phyloP scores from a whole-genome alignment of 257 asterid genomes.

The Jasminum sambac region DNA sequence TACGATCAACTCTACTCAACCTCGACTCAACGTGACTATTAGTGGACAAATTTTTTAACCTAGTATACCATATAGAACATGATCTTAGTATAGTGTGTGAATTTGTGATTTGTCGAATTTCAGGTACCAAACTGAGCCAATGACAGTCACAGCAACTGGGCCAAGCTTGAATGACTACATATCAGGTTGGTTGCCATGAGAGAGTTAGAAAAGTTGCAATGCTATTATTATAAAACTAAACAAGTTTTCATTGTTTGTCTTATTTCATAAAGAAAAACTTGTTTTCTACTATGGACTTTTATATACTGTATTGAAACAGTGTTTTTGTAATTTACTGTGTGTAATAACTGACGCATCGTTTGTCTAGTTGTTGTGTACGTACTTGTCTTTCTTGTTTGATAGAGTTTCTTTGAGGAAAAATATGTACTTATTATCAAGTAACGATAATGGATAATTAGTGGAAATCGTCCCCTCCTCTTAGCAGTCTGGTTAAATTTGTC shows the following conservation, averaged over 20 bases:
- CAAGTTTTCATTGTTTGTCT: slow-evolving; percentile 16
- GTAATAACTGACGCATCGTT: neutral
- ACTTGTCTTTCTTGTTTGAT: no score
- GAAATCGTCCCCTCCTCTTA: no score
- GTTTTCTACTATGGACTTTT: slow-evolving; percentile 24
- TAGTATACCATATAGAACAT: neutral
- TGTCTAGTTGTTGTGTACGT: neutral
- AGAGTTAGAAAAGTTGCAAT: neutral
- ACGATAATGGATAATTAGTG: no score
- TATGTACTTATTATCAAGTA: no score
- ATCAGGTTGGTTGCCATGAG: slow-evolving; percentile 82
- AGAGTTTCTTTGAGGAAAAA: no score
- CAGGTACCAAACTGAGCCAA: slow-evolving; percentile 78
- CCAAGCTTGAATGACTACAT: slow-evolving; percentile 92
- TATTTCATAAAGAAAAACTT: slow-evolving; percentile 25
- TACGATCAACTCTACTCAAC: slow-evolving; percentile 10
- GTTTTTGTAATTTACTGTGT: neutral
- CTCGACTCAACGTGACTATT: neutral
- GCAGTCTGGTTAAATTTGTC: no score
- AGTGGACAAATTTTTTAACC: neutral
- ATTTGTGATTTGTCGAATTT: neutral
- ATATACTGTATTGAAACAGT: slow-evolving; percentile 20
- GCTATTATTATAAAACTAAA: neutral
- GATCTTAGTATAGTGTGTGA: no score
- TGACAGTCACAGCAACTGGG: slow-evolving; percentile 70